Evolutionary conservation across 2,329 filamentous ascomycete genomes (phyloP), one percentile per base, ranked within the genome.

Genomic region (Venturia asperata): DNA sequence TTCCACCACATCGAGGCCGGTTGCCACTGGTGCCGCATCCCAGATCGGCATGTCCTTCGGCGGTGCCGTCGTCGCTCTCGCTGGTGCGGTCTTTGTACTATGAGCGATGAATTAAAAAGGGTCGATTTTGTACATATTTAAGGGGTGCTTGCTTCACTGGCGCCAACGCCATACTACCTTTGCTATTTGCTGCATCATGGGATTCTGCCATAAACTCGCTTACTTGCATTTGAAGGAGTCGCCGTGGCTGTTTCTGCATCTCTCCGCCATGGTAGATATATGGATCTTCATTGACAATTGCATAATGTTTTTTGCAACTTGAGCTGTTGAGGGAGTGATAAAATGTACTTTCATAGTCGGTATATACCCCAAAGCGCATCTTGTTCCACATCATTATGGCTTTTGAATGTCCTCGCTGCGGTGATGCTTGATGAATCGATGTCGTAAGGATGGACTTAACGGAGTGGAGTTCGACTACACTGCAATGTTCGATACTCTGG

Each of bases 11-110:
- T 64, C 63, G n/a, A 24, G 21, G 39, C 15, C 47, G 2, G 30
- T 58, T n/a, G 47, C 63, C 24, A 30, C 43, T 27, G 45, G 63
- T 43, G 63, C 47, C 34, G 52, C 52, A 24, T 47, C 47, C 24
- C 47, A 52, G 7, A 19, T 47, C 47, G 52, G 34, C 37, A 58
- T 58, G 52, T 52, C 42, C 49, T 21, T 64, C 47, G 63, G 47
- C 41, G 63, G 63, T 43, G 63, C 49, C 15, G 24, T 64, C 15
- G 47, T 52, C 24, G 63, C 63, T 58, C 21, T 64, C n/a, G 37
- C 52, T 17, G 63, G 34, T 52, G 63, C 63, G 37, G 27, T 64
- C 49, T 37, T 45, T n/a, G 63, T 17, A 17, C 49, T 64, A 58
- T 64, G 39, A 64, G 24, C 27, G 30, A 19, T n/a, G 5, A 37